phyloP scores from a whole-genome alignment of 495 filamentous ascomycete genomes.

The Aspergillus cavernicola region DNA sequence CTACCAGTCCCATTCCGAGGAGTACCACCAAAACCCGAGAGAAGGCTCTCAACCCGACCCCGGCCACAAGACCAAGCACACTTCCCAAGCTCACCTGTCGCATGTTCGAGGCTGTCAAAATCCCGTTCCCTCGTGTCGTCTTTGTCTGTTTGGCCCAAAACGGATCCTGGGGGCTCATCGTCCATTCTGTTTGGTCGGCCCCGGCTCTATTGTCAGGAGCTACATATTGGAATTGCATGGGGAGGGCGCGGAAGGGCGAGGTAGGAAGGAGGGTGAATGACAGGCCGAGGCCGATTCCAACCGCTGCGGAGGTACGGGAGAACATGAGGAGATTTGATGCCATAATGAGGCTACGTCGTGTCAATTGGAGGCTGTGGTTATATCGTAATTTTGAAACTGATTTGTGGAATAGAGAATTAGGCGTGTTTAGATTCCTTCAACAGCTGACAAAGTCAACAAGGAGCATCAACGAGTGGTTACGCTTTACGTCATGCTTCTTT shows the following conservation, averaged over 20 bases:
- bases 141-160: slow-evolving; percentile 27
- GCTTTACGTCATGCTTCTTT: not conserved
- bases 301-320: slow-evolving; percentile 28
- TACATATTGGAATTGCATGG: slow-evolving; percentile 40
- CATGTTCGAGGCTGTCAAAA: slow-evolving; percentile 47
- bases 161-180: slow-evolving; percentile 22
- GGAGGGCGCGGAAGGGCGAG: slow-evolving; percentile 37
- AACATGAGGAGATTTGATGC: slow-evolving; percentile 27
- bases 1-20: slow-evolving; percentile 65
- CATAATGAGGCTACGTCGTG: slow-evolving; percentile 14
- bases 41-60: slow-evolving; percentile 69
- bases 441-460: not conserved
- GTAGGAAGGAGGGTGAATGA: slow-evolving; percentile 32
- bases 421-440: too few species aligned
- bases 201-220: slow-evolving; percentile 23
- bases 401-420: not conserved
- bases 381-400: not conserved
- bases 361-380: not conserved
- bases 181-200: slow-evolving; percentile 25
- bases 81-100: slow-evolving; percentile 69
- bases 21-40: slow-evolving; percentile 70
- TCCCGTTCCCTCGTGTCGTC: slow-evolving; percentile 17
- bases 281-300: slow-evolving; percentile 41
- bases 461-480: too few species aligned
- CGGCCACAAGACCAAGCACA: slow-evolving; percentile 63